Base-by-base conservation (phyloP, 306 rosid genomes). In the Ormosia emarginata region DNA sequence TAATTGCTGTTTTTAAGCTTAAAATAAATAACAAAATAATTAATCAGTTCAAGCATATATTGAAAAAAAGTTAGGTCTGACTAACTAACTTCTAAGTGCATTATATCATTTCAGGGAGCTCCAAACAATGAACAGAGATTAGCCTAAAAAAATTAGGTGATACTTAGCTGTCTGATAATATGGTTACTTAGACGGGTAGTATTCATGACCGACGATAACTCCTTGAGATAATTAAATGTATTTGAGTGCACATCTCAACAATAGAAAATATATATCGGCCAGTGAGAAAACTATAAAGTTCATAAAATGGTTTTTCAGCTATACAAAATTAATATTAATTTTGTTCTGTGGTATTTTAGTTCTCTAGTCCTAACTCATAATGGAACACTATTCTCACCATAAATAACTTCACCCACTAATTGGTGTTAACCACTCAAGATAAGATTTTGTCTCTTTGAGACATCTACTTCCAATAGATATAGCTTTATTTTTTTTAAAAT, bases 281-380 rank as follows among this genome's bases (percentile, higher is more conserved):
- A 63, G 75, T 52, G 37, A 29, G 40, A 8, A 33, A 40, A 2
- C 2, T 36, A 50, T 7, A 15, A 55, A 65, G 64, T 47, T 63
- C 5, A 3, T 37, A 65, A 52, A 39, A n/a, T 37, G 0, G 18
- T n/a, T 33, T 7, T 32, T 70, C 12, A 18, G 8, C 11, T 5
- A 6, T 29, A 0, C 13, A 15, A 73, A 71, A 52, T 40, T 53
- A 62, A 61, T 77, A 71, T 47, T 30, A 24, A 37, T 47, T 84
- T 11, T 11, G 24, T 7, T n/a, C 1, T 33, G 3, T 71, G 15
- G 13, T n/a, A 24, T 43, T 52, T 64, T 15, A 47, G 15, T 72
- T 81, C 8, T 33, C 3, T 64, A 15, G 56, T 53, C 84, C 81
- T 18, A 59, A 78, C 79, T 18, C 82, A 74, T 52, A 73, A 67